Evolutionary conservation across 306 rosid species (phyloP), one percentile per base, ranked within the genome.

Genomic region (Hippophae tibetana): DNA sequence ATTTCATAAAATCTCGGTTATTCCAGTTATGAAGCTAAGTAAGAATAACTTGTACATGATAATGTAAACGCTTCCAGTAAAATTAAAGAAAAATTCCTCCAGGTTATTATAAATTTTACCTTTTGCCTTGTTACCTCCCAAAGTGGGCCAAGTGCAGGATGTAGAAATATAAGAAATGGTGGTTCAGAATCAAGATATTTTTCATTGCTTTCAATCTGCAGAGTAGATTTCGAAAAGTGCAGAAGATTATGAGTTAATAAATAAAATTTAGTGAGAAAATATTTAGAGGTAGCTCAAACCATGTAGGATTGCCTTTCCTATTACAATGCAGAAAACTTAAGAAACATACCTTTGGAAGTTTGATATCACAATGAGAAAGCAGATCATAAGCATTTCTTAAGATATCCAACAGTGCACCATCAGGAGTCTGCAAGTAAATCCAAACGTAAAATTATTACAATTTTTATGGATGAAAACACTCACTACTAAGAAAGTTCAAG

Each of bases 141-240:
- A 64, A 92, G 95, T 43, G 99, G 96, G 62, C 99, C 99, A 60
- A 92, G 96, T 74, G 95, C 83, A 68, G 99, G 99, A 71, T 87
- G 96, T 73, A 88, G 76, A 70, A 88, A 86, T 58, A 92, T 78
- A 70, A 92, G 90, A 86, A 85, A 88, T 51, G 99, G 96, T 18
- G 99, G 99, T 62, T 82, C 99, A 7, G 86, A 83, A 84, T 73
- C 75, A 53, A 74, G 52, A 71, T 88, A 92, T 65, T 67, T 82
- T 68, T 84, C 86, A 66, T 92, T 86, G 59, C 77, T 77, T 82
- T 69, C 78, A 76, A 92, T 79, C 99, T 92, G 90, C 74, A 74
- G 55, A 23, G 45, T 27, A 66, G 52, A 69, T 49, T 60, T 52
- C 59, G 67, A 47, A 59, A n/a, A 18, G 55, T 61, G n/a, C 44